Evolutionary conservation across 257 asterid species (phyloP).

Genomic region (Jaltomata sinuosa): DNA sequence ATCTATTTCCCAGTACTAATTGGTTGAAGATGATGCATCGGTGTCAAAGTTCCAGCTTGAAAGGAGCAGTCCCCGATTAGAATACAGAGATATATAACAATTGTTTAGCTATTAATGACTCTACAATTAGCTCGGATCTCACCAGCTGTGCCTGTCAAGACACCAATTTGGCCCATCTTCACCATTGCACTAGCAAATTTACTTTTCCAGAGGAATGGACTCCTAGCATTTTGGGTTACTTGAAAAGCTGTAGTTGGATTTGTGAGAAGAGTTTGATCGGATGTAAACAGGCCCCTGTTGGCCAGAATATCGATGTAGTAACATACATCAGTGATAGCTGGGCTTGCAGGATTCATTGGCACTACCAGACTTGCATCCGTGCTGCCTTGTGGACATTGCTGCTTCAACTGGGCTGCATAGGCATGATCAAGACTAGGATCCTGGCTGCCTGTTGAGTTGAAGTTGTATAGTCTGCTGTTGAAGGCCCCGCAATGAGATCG

Average conservation of each 20-base stretch:
- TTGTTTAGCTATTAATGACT: conserved; percentile 23
- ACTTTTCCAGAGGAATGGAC: conserved; percentile 15
- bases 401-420: conserved; percentile 38
- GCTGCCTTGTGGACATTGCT: conserved; percentile 39
- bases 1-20: neutral
- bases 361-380: conserved; percentile 26
- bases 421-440: conserved; percentile 53
- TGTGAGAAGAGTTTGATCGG: conserved; percentile 33
- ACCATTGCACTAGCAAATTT: conserved; percentile 37
- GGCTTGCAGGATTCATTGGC: conserved; percentile 40
- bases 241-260: conserved; percentile 13
- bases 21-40: neutral
- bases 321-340: conserved; percentile 9
- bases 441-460: conserved; percentile 28
- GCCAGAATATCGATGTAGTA: conserved; percentile 20
- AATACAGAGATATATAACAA: neutral
- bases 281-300: conserved; percentile 27
- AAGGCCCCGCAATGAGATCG: conserved; percentile 62
- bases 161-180: conserved; percentile 33
- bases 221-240: conserved; percentile 22
- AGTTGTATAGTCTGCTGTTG: conserved; percentile 43
- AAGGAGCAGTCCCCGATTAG: neutral
- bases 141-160: conserved; percentile 36
- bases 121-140: conserved; percentile 57
- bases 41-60: neutral